Base-by-base conservation (phyloP, 208 protist genomes). In the Crithidia acanthocephali region DNA sequence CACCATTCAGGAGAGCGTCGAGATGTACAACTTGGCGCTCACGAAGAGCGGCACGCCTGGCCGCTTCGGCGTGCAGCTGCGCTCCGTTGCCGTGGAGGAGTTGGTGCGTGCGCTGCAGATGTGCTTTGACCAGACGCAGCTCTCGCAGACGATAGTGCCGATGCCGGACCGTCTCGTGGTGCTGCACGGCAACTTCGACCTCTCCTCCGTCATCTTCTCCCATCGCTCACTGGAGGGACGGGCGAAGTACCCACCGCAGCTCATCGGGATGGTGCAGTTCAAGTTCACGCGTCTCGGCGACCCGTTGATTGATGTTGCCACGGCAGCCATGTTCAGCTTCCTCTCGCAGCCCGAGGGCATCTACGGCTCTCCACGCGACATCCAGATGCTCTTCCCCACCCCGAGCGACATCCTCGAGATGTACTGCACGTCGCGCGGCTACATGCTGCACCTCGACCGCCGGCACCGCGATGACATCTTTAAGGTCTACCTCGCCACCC, bases 141-240 rank as follows among this genome's bases (percentile, higher is more conserved):
- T 93, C 9, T 68, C 68, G 27, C 78, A 85, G 57, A 68, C 74
- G 30, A 79, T 79, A 40, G 74, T 93, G 13, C 85, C 88, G 1
- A 75, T 78, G 48, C 88, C 85, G 2, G 81, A 84, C 47, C 77
- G 78, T 3, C 61, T 88, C 15, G 83, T 89, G 10, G 42, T 86
- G 13, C 61, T 91, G 30, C 88, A 93, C 74, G 88, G 88, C 53
- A 77, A 71, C 66, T 94, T 85, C 56, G 76, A 87, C 44, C 68
- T 94, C 28, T 60, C 65, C 61, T 80, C 79, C 42, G 53, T 88
- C 25, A 60, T 94, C 40, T 94, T 91, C 58, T 74, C 85, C 15
- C 79, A 91, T 66, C 88, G 88, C 50, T 93, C 88, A 13, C 70
- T 93, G 28, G 88, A 93, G 64, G 88, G 88, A 0, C 76, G 85